phyloP scores from a whole-genome alignment of 306 rosid species.

The Rosa lucieae region DNA sequence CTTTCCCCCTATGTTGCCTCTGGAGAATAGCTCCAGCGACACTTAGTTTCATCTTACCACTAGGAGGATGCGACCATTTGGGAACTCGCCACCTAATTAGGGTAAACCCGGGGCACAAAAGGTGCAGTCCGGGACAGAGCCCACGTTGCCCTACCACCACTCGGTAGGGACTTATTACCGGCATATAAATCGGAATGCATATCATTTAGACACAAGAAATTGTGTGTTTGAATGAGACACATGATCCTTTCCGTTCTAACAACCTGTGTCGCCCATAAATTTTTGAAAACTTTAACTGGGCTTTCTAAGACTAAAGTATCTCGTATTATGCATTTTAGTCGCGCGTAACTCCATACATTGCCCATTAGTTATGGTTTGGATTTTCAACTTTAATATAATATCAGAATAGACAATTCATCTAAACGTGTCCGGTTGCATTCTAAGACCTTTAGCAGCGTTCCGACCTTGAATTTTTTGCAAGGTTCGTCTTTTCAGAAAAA shows the following conservation, averaged over 20 bases:
- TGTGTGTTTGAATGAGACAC: background rate
- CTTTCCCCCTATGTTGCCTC: too few species aligned
- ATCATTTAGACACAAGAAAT: background rate
- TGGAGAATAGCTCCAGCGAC: too few species aligned
- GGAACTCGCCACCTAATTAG: too few species aligned
- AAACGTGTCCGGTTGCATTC: background rate
- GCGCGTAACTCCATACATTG: background rate
- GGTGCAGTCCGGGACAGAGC: too few species aligned
- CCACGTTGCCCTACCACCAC: too few species aligned
- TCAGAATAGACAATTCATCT: background rate
- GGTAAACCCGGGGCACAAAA: too few species aligned
- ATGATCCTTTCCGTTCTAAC: background rate
- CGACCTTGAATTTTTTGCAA: background rate
- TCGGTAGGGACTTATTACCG: too few species aligned
- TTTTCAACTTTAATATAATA: background rate
- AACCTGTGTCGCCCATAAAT: background rate
- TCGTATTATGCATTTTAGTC: background rate
- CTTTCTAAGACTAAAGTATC: background rate
- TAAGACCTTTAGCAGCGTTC: background rate
- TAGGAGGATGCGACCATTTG: too few species aligned
- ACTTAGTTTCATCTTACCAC: too few species aligned
- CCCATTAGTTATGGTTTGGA: background rate
- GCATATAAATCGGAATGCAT: background rate
- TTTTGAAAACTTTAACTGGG: background rate
- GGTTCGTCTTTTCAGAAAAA: background rate